phyloP scores from a whole-genome alignment of 2,329 filamentous ascomycete genomes.

The Fusarium anthophilum region DNA sequence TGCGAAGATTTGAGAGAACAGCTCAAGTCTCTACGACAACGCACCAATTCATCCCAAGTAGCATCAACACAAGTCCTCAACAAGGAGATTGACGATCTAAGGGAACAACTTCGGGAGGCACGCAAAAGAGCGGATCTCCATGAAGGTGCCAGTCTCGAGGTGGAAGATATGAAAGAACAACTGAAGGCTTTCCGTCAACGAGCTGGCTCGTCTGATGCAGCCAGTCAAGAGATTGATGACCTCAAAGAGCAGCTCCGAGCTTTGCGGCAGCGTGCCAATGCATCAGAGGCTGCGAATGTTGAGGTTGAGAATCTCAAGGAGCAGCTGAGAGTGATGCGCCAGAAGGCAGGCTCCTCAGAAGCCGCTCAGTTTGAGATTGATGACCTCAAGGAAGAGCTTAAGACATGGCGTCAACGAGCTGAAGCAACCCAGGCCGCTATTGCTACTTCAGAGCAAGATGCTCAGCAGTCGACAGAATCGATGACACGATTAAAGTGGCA shows the following conservation, averaged over 20 bases:
- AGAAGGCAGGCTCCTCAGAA: conserved; percentile 33
- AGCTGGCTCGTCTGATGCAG: conserved; percentile 28
- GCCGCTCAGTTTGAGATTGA: conserved; percentile 35
- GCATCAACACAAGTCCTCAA: conserved; percentile 38
- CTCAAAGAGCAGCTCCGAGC: conserved; percentile 18
- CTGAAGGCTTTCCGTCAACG: conserved; percentile 39
- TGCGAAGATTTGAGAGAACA: conserved; percentile 43
- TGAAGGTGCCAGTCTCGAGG: conserved; percentile 43
- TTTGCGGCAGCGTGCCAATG: conserved; percentile 6
- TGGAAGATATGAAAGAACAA: conserved; percentile 37
- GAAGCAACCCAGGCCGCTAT: conserved; percentile 42
- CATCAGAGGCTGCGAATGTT: conserved; percentile 47
- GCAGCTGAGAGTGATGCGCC: conserved; percentile 39
- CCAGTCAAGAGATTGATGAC: conserved; percentile 52
- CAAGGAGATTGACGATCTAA: conserved; percentile 42
- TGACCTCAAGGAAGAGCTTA: conserved; percentile 37
- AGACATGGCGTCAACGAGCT: conserved; percentile 42
- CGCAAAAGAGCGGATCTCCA: conserved; percentile 30
- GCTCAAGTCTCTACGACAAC: conserved; percentile 42
- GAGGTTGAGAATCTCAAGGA: conserved; percentile 46
- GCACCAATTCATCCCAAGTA: conserved; percentile 25
- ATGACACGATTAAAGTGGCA: conserved; percentile 65
- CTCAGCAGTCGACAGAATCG: conserved; percentile 51
- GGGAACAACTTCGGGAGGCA: conserved; percentile 40
- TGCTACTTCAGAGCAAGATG: conserved; percentile 46